Evolutionary conservation across 352 stramenopile species (phyloP), one percentile per base, ranked within the genome.

Genomic region (Phytophthora pistaciae): DNA sequence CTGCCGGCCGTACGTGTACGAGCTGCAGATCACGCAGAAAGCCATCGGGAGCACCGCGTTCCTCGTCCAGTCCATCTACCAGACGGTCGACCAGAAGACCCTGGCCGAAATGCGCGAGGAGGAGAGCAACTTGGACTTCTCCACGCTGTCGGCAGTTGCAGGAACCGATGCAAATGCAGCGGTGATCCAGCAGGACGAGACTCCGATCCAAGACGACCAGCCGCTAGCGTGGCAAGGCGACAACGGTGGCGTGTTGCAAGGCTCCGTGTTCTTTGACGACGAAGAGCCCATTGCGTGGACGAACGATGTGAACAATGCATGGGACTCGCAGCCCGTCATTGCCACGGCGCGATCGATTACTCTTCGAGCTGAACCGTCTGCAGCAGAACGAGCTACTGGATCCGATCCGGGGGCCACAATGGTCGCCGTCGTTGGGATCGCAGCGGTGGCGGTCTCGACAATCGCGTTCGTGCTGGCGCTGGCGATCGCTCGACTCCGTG

Each of bases 31-130:
- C 29, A 64, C 62, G 16, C 77, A 84, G 54, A 84, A 80, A 56
- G 62, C 31, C 1, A 21, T 57, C 9, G 62, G 55, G 49, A 79
- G 70, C 16, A 60, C 73, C 42, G 59, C 74, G n/a, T 87, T 78
- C 68, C 65, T 68, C 11, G 79, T 87, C 27, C 63, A 79, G 65
- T 84, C 79, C 21, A 75, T 87, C 46, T 80, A 79, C 70, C 80
- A 82, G 60, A 64, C 56, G 4, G 29, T 83, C 8, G 59, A 58
- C 16, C 77, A 87, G 52, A 87, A 87, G 29, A 13, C 71, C 11
- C 44, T 79, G 21, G 61, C 31, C 23, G 77, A 81, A 23, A 59
- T 84, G 38, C 70, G 70, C 46, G 25, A 20, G 40, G 56, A 67
- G 40, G 58, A 71, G 5, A 80, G 71, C 60, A 87, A 87, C 46